Conservation (phyloP, 352 stramenopile genomes). For the Pythium plurisporium region DNA sequence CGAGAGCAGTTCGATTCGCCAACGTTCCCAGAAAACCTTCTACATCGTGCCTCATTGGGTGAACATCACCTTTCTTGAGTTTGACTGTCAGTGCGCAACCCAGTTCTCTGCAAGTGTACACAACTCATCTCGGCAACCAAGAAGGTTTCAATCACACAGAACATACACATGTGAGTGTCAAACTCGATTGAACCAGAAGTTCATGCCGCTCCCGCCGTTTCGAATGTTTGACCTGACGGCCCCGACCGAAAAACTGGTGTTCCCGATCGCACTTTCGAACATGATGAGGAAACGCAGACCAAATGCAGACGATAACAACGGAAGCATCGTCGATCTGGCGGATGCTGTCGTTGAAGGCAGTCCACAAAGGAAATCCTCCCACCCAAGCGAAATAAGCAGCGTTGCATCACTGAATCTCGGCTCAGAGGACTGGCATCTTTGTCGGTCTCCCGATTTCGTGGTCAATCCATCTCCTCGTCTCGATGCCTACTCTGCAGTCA, state of each 20-base stretch:
- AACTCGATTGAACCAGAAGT: constrained; percentile 33
- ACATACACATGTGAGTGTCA: constrained; percentile 48
- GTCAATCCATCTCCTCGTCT: constrained; percentile 19
- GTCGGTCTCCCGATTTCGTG: constrained; percentile 46
- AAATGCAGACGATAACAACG: no score
- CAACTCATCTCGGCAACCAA: neutral
- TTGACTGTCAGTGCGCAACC: constrained; percentile 49
- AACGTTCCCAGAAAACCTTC: constrained; percentile 9
- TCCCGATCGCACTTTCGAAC: constrained; percentile 51
- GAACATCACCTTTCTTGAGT: constrained; percentile 86
- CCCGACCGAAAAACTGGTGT: constrained; percentile 38
- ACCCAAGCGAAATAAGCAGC: constrained; percentile 18
- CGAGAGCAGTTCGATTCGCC: no score
- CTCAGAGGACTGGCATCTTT: constrained; percentile 37
- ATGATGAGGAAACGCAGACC: constrained; percentile 27
- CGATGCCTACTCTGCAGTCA: constrained; percentile 21
- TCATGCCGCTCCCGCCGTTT: constrained; percentile 58
- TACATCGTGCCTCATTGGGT: constrained; percentile 96
- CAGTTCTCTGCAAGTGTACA: neutral
- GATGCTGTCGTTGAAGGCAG: no score
- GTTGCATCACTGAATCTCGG: constrained; percentile 11
- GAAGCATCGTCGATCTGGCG: no score
- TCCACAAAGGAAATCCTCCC: constrained; percentile 13
- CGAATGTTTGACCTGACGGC: constrained; percentile 73
- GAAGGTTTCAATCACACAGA: constrained; percentile 26